A percentile compares a stretch with the other conserved stretches of the same genome.
Evolutionary conservation across 805 yeast species (phyloP).

Genomic region (Metschnikowia aberdeeniae): DNA sequence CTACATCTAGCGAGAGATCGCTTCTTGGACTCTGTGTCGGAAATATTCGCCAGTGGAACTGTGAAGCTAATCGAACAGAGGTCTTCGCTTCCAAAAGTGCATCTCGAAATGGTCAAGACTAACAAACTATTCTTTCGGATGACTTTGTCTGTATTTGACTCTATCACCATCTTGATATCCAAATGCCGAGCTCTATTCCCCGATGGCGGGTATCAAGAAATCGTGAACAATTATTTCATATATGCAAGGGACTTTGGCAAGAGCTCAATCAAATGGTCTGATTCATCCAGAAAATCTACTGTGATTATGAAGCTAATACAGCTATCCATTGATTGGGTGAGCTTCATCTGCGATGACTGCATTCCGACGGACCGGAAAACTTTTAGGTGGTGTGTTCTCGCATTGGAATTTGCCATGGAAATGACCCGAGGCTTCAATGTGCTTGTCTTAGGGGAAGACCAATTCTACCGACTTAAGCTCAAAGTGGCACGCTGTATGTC

Average conservation of each 20-base stretch:
- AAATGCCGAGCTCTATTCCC: conserved; percentile 51
- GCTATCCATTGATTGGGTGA: conserved; percentile 84
- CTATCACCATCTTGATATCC: conserved; percentile 48
- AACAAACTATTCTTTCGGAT: conserved; percentile 66
- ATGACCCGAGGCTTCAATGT: conserved; percentile 90
- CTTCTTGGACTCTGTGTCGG: conserved; percentile 51
- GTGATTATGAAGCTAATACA: conserved; percentile 70
- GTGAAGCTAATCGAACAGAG: conserved; percentile 52
- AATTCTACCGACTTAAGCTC: conserved; percentile 64
- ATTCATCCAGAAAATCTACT: conserved; percentile 59
- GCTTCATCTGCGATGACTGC: conserved; percentile 91
- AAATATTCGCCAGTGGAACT: conserved; percentile 39
- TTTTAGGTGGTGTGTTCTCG: conserved; percentile 93
- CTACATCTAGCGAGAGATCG: conserved; percentile 53
- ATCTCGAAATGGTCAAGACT: conserved; percentile 63
- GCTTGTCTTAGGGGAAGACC: conserved; percentile 70
- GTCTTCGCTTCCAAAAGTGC: conserved; percentile 69
- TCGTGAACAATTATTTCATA: conserved; percentile 67
- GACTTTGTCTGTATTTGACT: conserved; percentile 59
- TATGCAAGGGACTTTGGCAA: conserved; percentile 81
- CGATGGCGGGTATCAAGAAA: conserved; percentile 63
- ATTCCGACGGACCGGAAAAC: conserved; percentile 87
- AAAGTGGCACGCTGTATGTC: conserved; percentile 96
- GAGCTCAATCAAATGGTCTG: conserved; percentile 61
- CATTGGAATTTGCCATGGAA: conserved; percentile 93